Base-by-base conservation (phyloP, 768 basidiomycete genomes). In the Myochromella boudieri region DNA sequence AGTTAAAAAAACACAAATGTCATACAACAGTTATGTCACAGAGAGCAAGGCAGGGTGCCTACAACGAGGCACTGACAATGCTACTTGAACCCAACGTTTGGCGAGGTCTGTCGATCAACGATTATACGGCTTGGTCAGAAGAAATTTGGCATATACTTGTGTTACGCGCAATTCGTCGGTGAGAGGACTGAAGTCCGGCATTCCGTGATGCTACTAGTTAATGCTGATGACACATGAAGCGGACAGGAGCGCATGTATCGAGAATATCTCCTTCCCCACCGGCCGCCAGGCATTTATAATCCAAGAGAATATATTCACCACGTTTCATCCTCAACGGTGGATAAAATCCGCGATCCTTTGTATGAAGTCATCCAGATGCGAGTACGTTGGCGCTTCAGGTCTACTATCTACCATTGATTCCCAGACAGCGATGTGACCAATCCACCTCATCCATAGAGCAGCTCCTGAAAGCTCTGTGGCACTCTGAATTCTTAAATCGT, bases 101-200 rank as follows among this genome's bases (percentile, higher is more conserved):
- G 90, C 67, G 73, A 1, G 80, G 84, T 5, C 66, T 93, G 37
- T 74, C 74, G 10, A 61, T 87, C 15, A 68, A 75, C 28, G 84
- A 86, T 60, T 87, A 87, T 61, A 66, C 69, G n/a, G 66, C 73
- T 26, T 93, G 91, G 91, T 82, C 85, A 15, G 70, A 74, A 38
- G 78, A 85, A 59, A 75, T 91, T 36, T 93, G 90, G 91, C 80
- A 88, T 59, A 77, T 88, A 43, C 69, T 93, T 21, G 76, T 74
- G 10, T 63, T 90, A 49, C 77, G 85, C 18, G 78, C 84, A 10
- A 81, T 78, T 48, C 81, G 91, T 44, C 77, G 84, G 90, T 87
- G 60, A 80, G 89, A 85, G 32, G 69, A 61, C 33, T 32, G 26
- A 28, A 46, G n/a, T 43, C n/a, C n/a, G n/a, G n/a, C n/a, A n/a